Evolutionary conservation across 768 basidiomycete genomes (phyloP).

Genomic region (Kwoniella dendrophila): DNA sequence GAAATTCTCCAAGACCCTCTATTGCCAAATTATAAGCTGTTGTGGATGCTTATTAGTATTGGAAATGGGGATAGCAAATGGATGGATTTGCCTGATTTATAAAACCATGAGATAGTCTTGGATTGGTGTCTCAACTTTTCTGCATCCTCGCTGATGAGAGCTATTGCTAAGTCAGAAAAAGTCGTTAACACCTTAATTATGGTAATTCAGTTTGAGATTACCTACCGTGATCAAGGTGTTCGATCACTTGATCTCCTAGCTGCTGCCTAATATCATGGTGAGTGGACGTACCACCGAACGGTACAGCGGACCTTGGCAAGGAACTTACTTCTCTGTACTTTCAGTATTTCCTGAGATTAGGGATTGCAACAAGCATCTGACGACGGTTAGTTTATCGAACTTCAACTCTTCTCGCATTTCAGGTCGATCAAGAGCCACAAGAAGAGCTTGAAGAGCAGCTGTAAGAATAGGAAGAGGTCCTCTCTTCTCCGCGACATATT

Average conservation of each 20-base stretch:
- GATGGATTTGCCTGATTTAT: neutral
- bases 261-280: neutral
- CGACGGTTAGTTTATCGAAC: constrained; percentile 1
- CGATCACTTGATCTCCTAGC: neutral
- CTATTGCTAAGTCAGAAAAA: neutral
- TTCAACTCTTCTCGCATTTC: neutral
- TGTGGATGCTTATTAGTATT: neutral
- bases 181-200: too few species aligned
- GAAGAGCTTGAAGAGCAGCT: neutral
- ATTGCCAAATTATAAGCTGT: constrained; percentile 6
- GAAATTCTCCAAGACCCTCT: neutral
- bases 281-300: neutral
- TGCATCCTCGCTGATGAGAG: neutral
- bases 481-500: neutral
- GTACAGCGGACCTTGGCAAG: neutral
- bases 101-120: constrained; percentile 4
- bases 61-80: neutral
- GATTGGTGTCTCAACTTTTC: neutral
- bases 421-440: neutral
- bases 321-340: neutral
- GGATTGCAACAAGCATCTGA: constrained; percentile 7
- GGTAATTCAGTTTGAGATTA: too few species aligned
- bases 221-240: too few species aligned
- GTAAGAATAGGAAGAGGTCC: neutral
- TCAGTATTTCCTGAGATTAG: neutral